phyloP scores from a whole-genome alignment of 2,329 filamentous ascomycete genomes.

The Ascochyta lentis region DNA sequence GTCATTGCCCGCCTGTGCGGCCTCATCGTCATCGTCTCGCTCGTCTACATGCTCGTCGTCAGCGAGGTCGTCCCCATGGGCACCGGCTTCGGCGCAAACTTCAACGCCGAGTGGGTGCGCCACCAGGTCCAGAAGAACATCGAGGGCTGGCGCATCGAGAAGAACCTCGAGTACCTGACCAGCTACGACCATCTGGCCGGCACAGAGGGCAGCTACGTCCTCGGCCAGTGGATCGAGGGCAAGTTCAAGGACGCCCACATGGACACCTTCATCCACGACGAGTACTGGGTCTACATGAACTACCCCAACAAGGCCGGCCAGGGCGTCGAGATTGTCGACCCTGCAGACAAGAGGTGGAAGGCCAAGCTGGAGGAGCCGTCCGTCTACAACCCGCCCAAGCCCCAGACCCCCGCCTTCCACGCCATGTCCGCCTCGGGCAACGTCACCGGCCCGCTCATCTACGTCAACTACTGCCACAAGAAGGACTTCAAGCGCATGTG shows the following conservation, averaged over 20 bases:
- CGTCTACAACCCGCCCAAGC: conserved; percentile 63
- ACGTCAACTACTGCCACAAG: conserved; percentile 87
- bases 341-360: conserved; percentile 73
- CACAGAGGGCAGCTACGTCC: conserved; percentile 88
- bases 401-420: conserved; percentile 82
- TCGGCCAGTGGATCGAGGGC: conserved; percentile 83
- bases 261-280: conserved; percentile 76
- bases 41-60: conserved; percentile 85
- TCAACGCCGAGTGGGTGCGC: conserved; percentile 83
- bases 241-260: conserved; percentile 75
- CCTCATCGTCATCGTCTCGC: conserved; percentile 73
- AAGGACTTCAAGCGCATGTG: conserved; percentile 79
- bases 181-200: conserved; percentile 89
- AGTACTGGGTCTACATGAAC: conserved; percentile 87
- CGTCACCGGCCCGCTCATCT: conserved; percentile 84
- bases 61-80: conserved; percentile 80
- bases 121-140: conserved; percentile 76
- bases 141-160: conserved; percentile 67
- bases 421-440: conserved; percentile 87
- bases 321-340: conserved; percentile 78
- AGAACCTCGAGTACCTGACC: conserved; percentile 78
- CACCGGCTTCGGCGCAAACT: conserved; percentile 67
- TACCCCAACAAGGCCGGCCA: conserved; percentile 82
- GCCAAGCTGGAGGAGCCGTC: conserved; percentile 83
- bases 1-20: conserved; percentile 77